Evolutionary conservation across 1,284 basidiomycete genomes (phyloP), one percentile per base, ranked within the genome.

Genomic region (Earliella scabrosa): DNA sequence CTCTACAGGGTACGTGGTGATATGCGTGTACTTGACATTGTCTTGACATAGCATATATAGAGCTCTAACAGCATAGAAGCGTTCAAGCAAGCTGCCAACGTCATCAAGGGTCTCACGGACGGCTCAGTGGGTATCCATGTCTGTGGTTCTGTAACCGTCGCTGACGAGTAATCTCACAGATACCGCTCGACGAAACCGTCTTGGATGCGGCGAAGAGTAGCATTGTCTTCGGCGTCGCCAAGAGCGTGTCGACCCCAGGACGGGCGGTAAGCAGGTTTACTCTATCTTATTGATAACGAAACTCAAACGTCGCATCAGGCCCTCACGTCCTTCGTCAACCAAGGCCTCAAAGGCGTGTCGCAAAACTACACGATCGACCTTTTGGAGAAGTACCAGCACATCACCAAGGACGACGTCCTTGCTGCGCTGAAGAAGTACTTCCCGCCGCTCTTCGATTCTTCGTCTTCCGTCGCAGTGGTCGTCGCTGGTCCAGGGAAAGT

Each of bases 141-240:
- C 34, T 9, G 27, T 8, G 2, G 7, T 20, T 7, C 13, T 4
- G 23, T 20, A 11, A 29, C 10, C 18, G 21, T 27, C 29, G 13
- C 39, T 50, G 35, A 52, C 18, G 23, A 51, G 49, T 2, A 14
- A 14, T 23, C 9, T 21, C 44, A 6, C 63, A 97, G 94, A 85
- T 94, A 64, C 81, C 83, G 45, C 77, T 99, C 11, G 92, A 95
- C 51, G 82, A 87, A 54, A 90, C 93, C 4, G 87, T 88, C 9
- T 75, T 99, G 18, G 96, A 98, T 66, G 91, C 93, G 1, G 95
- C 96, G 4, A 96, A 97, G 77, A 93, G 92, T 56, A 92, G 87
- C 50, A 87, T 98, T 64, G 94, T 97, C 9, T 98, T 88, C 69
- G 79, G 81, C 20, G 89, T 95, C 6, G 87, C 96, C 0, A 86